These are phyloP conservation scores for Cladosporium phlei DNA, from an alignment of 2,329 filamentous ascomycete genomes.

Conservation along the genomic window DNA sequence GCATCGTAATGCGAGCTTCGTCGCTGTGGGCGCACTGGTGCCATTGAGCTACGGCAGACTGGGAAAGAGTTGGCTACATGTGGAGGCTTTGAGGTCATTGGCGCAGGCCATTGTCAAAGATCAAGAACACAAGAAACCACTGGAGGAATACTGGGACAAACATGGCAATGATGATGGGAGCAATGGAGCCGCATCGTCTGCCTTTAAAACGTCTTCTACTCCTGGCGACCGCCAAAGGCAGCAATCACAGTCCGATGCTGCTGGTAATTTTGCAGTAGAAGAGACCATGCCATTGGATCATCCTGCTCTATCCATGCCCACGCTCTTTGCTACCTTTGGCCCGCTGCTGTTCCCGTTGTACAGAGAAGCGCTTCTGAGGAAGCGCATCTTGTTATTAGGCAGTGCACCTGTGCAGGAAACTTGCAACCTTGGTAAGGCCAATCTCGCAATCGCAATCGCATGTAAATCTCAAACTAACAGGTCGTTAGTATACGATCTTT, in stretches of 20 bases:
- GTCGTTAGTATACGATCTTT: slow-evolving; percentile 79
- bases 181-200: background rate
- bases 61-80: slow-evolving; percentile 85
- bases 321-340: slow-evolving; percentile 76
- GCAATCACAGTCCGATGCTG: slow-evolving; percentile 47
- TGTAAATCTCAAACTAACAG: background rate
- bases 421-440: slow-evolving; percentile 47
- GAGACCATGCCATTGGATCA: slow-evolving; percentile 72
- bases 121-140: slow-evolving; percentile 54
- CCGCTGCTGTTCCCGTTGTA: slow-evolving; percentile 89
- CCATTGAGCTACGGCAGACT: slow-evolving; percentile 79
- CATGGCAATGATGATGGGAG: slow-evolving; percentile 19
- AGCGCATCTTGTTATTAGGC: slow-evolving; percentile 81
- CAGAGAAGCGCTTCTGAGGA: slow-evolving; percentile 76
- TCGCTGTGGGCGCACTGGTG: slow-evolving; percentile 84
- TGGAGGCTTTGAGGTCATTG: slow-evolving; percentile 67
- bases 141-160: slow-evolving; percentile 78
- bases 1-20: slow-evolving; percentile 83
- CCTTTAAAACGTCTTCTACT: background rate
- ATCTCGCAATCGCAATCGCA: background rate
- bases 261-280: slow-evolving; percentile 53
- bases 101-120: slow-evolving; percentile 64
- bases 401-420: slow-evolving; percentile 78
- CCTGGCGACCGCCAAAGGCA: slow-evolving; percentile 15
- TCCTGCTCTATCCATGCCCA: slow-evolving; percentile 76